phyloP scores from a whole-genome alignment of 169 alveolate species.

The Plasmodium inui region DNA sequence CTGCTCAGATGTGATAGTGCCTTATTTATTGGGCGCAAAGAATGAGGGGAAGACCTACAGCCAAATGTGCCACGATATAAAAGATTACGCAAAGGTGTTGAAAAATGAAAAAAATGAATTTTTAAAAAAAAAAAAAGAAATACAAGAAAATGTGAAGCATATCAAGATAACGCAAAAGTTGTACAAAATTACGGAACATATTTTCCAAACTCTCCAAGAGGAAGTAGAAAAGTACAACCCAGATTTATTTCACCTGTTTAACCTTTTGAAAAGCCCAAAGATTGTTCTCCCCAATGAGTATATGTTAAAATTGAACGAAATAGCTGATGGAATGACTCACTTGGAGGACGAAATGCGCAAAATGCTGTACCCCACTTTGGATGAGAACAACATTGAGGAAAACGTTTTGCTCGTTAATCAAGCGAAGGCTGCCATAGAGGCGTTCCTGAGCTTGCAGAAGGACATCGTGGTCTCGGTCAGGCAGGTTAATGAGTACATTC shows the following conservation, averaged over 20 bases:
- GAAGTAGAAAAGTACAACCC: constrained; percentile 5
- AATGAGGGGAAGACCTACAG: constrained; percentile 6
- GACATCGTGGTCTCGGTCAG: neutral
- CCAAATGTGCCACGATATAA: constrained; percentile 19
- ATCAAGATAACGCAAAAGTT: constrained; percentile 9
- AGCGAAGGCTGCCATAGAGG: constrained; percentile 13
- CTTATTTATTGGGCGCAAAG: constrained; percentile 41
- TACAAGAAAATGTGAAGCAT: constrained; percentile 19
- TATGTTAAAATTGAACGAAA: constrained; percentile 8
- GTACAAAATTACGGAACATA: constrained; percentile 34
- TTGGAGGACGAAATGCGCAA: neutral
- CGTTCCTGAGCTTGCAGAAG: neutral
- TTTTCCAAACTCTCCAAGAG: constrained; percentile 16
- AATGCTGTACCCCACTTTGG: constrained; percentile 14
- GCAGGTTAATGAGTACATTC: constrained; percentile 14
- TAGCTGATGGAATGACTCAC: constrained; percentile 1
- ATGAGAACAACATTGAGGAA: neutral
- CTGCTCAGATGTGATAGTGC: constrained; percentile 52
- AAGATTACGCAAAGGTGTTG: constrained; percentile 10
- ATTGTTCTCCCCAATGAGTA: neutral
- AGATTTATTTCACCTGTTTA: constrained; percentile 13
- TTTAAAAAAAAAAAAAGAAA: constrained; percentile 20
- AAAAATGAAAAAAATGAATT: constrained; percentile 22
- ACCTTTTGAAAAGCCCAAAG: constrained; percentile 18
- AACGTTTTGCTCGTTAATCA: constrained; percentile 31